Percentiles rank a stretch among this genome's conserved stretches.
Evolutionary conservation across 2,329 filamentous ascomycete species (phyloP).

Genomic region (Plenodomus tracheiphilus): DNA sequence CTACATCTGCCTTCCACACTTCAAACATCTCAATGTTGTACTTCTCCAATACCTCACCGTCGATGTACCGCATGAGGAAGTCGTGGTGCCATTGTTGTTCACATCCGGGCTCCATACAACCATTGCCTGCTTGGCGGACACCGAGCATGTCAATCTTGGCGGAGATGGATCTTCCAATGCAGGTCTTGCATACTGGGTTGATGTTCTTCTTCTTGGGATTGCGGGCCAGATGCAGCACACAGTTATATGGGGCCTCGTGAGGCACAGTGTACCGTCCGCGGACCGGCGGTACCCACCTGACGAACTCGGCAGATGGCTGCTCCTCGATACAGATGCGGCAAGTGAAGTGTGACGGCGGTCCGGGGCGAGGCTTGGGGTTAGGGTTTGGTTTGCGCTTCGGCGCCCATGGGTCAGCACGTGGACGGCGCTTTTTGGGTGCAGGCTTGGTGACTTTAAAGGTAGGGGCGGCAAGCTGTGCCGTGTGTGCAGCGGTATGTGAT

Average conservation of each 20-base stretch:
- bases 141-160: slow-evolving; percentile 26
- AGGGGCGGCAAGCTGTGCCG: background rate
- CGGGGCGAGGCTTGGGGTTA: slow-evolving; percentile 10
- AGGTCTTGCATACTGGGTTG: slow-evolving; percentile 33
- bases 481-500: slow-evolving; percentile 12
- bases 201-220: slow-evolving; percentile 21
- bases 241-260: slow-evolving; percentile 18
- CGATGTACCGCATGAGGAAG: slow-evolving; percentile 21
- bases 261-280: background rate
- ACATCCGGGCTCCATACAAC: slow-evolving; percentile 31
- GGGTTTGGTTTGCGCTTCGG: slow-evolving; percentile 23
- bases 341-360: slow-evolving; percentile 23
- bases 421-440: slow-evolving; percentile 6
- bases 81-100: slow-evolving; percentile 19
- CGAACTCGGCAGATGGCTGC: slow-evolving; percentile 17
- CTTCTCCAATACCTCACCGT: slow-evolving; percentile 15
- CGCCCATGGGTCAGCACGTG: slow-evolving; percentile 23
- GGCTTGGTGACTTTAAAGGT: slow-evolving; percentile 2
- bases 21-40: slow-evolving; percentile 32
- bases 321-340: slow-evolving; percentile 30
- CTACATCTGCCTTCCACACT: slow-evolving; percentile 20
- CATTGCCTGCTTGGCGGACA: slow-evolving; percentile 16
- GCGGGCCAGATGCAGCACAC: slow-evolving; percentile 27
- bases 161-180: slow-evolving; percentile 26
- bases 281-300: slow-evolving; percentile 17